phyloP scores from a whole-genome alignment of 805 yeast species.

The Naumovozyma baii region DNA sequence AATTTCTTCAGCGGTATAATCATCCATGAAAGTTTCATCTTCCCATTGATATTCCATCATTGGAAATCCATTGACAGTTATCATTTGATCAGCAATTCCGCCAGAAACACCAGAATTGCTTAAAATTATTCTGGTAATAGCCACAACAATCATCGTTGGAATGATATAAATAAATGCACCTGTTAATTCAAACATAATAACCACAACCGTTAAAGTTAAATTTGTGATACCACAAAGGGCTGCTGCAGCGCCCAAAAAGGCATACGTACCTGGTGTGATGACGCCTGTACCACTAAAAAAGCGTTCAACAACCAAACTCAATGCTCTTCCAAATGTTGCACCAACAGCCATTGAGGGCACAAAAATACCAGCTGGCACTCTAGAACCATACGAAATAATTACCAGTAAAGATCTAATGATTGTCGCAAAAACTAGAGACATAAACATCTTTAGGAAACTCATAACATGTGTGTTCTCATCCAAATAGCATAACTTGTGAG shows the following conservation, averaged over 20 bases:
- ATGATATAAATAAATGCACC: constrained; percentile 88
- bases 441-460: constrained; percentile 31
- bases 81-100: constrained; percentile 96
- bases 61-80: constrained; percentile 80
- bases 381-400: constrained; percentile 80
- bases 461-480: constrained; percentile 24
- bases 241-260: constrained; percentile 93
- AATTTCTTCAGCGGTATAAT: constrained; percentile 41
- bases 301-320: constrained; percentile 63
- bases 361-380: constrained; percentile 95
- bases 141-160: constrained; percentile 94
- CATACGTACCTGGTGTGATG: constrained; percentile 89
- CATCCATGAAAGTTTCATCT: constrained; percentile 46
- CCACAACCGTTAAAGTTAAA: constrained; percentile 83
- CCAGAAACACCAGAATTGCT: constrained; percentile 62
- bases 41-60: constrained; percentile 60
- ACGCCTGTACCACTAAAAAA: constrained; percentile 40
- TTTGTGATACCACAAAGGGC: constrained; percentile 91
- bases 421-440: constrained; percentile 61
- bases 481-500: constrained; percentile 34
- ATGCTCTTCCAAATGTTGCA: constrained; percentile 82
- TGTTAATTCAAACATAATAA: constrained; percentile 91
- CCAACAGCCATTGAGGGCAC: constrained; percentile 97
- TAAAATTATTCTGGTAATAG: constrained; percentile 71
- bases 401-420: constrained; percentile 60